Base-by-base conservation (phyloP, 2,329 filamentous ascomycete genomes). In the Hymenoscyphus scutula region DNA sequence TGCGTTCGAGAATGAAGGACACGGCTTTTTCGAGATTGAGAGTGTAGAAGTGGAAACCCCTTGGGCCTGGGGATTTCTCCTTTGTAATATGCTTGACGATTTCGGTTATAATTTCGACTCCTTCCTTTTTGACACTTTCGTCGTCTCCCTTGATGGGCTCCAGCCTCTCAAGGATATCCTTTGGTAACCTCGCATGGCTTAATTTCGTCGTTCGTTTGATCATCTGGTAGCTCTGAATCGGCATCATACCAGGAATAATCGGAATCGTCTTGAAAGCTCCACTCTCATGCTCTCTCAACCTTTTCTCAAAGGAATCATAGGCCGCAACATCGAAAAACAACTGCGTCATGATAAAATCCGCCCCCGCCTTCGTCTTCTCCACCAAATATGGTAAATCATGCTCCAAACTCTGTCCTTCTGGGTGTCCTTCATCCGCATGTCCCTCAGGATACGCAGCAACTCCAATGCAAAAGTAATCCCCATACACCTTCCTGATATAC, bases 281-380 rank as follows among this genome's bases (percentile, higher is more conserved):
- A 72, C 91, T 96, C 56, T 91, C 86, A 72, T 99, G 92, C 59
- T 88, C 84, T 64, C 92, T 82, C 68, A 99, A 76, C 58, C 82
- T 84, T 67, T 80, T 83, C 78, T 98, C 94, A 72, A 96, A 98
- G 37, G 80, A 80, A 61, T 88, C 84, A 74, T 96, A 99, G 19
- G 91, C 91, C 3, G 90, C 82, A 27, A 92, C 84, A 73, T 98
- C 92, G 76, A 97, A 99, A 77, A 97, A 98, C 8, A 99, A 82
- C 76, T 99, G 95, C 0, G 95, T 98, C 91, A 99, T 97, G 77
- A 99, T 90, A 74, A 99, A 99, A 77, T 98, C 93, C 58, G 93
- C 95, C 1, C 95, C 95, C 3, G 95, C 95, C 70, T 89, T 82
- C 0, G 89, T 89, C 82, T 99, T 99, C 69, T 97, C 92, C 11